phyloP scores from a whole-genome alignment of 495 filamentous ascomycete genomes.

The Aspergillus bertholletiae region DNA sequence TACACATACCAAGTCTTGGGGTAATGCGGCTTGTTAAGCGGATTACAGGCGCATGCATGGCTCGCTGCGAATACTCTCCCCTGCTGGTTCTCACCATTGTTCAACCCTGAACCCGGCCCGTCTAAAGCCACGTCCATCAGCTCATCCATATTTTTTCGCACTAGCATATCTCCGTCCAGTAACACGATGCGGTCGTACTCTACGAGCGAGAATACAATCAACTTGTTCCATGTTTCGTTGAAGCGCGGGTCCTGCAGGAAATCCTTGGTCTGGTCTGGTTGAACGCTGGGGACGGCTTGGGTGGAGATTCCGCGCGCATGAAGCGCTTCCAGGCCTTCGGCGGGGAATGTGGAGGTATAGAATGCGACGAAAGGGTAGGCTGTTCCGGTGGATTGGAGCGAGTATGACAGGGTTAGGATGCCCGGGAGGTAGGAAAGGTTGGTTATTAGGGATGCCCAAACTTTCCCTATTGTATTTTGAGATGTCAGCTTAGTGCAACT shows the following conservation, averaged over 20 bases:
- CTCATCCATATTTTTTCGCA: slow-evolving; percentile 78
- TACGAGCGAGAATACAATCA: slow-evolving; percentile 67
- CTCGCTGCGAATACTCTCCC: slow-evolving; percentile 65
- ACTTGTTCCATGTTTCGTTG: slow-evolving; percentile 81
- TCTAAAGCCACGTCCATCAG: slow-evolving; percentile 75
- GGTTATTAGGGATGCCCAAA: slow-evolving; percentile 31
- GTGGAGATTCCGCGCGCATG: slow-evolving; percentile 18
- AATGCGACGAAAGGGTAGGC: slow-evolving; percentile 28
- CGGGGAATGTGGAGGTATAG: slow-evolving; percentile 26
- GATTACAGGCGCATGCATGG: slow-evolving; percentile 83
- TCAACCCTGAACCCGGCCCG: slow-evolving; percentile 43
- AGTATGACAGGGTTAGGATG: slow-evolving; percentile 27
- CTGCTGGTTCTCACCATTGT: too few species aligned
- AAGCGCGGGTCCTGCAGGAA: slow-evolving; percentile 63
- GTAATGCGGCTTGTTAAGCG: slow-evolving; percentile 70
- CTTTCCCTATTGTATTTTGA: slow-evolving; percentile 5
- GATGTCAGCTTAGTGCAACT: slow-evolving; percentile 1
- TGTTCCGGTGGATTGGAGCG: slow-evolving; percentile 18
- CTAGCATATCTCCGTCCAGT: slow-evolving; percentile 84
- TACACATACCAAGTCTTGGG: slow-evolving; percentile 60
- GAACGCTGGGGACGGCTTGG: slow-evolving; percentile 16
- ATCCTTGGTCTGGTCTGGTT: slow-evolving; percentile 8
- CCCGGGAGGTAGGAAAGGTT: slow-evolving; percentile 29
- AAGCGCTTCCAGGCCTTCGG: slow-evolving; percentile 20
- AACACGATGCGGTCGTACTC: slow-evolving; percentile 70